These are phyloP conservation scores for Aspergillus sp. DNA, from an alignment of 2,329 filamentous ascomycete genomes.

Conservation along the genomic window DNA sequence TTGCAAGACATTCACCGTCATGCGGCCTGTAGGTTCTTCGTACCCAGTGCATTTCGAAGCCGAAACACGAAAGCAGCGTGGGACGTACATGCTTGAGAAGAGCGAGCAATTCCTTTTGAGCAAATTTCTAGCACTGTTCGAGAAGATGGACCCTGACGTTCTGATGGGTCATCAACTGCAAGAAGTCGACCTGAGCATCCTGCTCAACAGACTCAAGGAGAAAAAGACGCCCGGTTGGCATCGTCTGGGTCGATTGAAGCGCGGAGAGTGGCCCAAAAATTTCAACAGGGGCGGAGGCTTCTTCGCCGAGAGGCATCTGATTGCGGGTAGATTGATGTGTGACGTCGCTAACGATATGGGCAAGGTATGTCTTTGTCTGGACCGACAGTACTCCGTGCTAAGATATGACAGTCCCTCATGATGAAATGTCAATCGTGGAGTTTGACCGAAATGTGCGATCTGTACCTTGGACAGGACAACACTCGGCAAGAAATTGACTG, in stretches of 20 bases:
- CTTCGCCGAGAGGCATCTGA: slow-evolving; percentile 86
- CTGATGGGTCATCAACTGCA: slow-evolving; percentile 94
- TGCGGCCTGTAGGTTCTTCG: slow-evolving; percentile 71
- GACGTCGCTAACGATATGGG: slow-evolving; percentile 95
- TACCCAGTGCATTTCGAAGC: slow-evolving; percentile 88
- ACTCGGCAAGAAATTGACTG: slow-evolving; percentile 82
- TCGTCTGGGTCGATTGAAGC: slow-evolving; percentile 80
- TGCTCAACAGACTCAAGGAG: slow-evolving; percentile 81
- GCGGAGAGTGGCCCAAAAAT: slow-evolving; percentile 79
- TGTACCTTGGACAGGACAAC: slow-evolving; percentile 74
- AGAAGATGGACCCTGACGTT: slow-evolving; percentile 87
- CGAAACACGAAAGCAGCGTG: slow-evolving; percentile 69
- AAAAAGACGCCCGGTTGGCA: slow-evolving; percentile 95
- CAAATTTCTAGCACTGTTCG: slow-evolving; percentile 85
- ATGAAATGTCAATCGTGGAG: slow-evolving; percentile 97
- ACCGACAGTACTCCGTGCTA: slow-evolving; percentile 14
- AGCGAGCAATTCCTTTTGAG: slow-evolving; percentile 81
- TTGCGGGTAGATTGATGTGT: slow-evolving; percentile 84
- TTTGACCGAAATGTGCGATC: slow-evolving; percentile 92
- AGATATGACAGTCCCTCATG: slow-evolving; percentile 68
- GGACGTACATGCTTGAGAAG: slow-evolving; percentile 75
- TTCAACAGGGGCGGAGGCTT: slow-evolving; percentile 85
- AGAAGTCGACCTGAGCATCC: slow-evolving; percentile 89
- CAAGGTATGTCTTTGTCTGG: slow-evolving; percentile 53
- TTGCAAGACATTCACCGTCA: slow-evolving; percentile 85